Percentiles rank a stretch among this genome's conserved stretches.
These are phyloP conservation scores for Rhododendron vialii DNA, from an alignment of 148 eudicot species.

Conservation along the genomic window DNA sequence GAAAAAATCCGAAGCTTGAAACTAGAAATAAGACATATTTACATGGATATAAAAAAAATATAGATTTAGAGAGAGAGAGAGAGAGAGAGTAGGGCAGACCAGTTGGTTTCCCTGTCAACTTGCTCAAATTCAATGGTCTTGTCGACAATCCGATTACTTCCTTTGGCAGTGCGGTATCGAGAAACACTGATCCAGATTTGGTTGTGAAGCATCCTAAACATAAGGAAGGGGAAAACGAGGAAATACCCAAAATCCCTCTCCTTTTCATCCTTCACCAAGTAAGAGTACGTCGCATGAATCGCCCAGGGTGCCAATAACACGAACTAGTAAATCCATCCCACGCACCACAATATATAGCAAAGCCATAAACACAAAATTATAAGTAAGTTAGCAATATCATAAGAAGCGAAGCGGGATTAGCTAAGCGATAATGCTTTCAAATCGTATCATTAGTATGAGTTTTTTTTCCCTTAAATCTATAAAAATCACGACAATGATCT, in stretches of 20 bases:
- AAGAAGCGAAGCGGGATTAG: too few species aligned
- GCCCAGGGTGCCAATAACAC: conserved; percentile 49
- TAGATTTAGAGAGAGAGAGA: background rate
- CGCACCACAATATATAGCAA: background rate
- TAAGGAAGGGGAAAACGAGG: conserved; percentile 31
- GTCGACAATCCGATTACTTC: conserved; percentile 52
- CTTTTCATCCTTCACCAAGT: conserved; percentile 11
- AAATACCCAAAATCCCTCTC: conserved; percentile 29
- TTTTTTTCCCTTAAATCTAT: too few species aligned
- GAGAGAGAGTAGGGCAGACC: conserved; percentile 24
- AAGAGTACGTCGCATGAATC: conserved; percentile 33
- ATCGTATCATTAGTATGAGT: too few species aligned
- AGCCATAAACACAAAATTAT: background rate
- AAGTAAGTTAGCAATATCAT: too few species aligned
- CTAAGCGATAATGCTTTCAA: too few species aligned
- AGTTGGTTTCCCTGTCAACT: conserved; percentile 61
- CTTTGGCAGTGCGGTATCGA: conserved; percentile 64
- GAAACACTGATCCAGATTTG: conserved; percentile 65
- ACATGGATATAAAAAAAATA: too few species aligned
- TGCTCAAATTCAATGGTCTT: conserved; percentile 69
- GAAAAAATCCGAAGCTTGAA: too few species aligned
- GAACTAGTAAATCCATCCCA: conserved; percentile 24
- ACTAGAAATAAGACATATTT: too few species aligned
- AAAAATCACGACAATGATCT: too few species aligned
- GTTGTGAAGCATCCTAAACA: conserved; percentile 54